phyloP scores from a whole-genome alignment of 192 early-diverging fungal genomes.

The Umbelopsis ramanniana region DNA sequence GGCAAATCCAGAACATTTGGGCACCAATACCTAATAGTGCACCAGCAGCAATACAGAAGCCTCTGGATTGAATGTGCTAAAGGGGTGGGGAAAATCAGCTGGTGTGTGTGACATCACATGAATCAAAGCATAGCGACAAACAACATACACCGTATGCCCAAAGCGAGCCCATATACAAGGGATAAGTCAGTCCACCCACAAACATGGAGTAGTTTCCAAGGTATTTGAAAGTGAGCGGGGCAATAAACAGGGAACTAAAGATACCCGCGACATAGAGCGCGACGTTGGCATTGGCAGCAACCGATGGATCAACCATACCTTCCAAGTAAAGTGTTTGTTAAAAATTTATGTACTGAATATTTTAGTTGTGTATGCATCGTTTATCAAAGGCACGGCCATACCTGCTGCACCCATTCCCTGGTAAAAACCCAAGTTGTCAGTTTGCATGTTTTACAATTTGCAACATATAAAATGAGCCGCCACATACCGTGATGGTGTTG shows the following conservation, averaged over 20 bases:
- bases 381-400: no score
- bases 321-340: background rate
- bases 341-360: background rate
- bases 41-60: conserved; percentile 58
- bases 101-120: background rate
- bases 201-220: conserved; percentile 71
- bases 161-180: conserved; percentile 69
- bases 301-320: conserved; percentile 23
- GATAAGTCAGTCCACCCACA: conserved; percentile 65
- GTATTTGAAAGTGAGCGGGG: conserved; percentile 20
- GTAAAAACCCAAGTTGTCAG: background rate
- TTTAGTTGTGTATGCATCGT: no score
- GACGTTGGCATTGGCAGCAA: conserved; percentile 23
- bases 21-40: conserved; percentile 79
- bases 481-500: conserved; percentile 13
- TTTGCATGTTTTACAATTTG: background rate
- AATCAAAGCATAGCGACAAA: background rate
- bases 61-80: conserved; percentile 50
- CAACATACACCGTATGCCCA: conserved; percentile 20
- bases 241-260: conserved; percentile 6
- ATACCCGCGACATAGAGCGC: conserved; percentile 19
- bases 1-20: conserved; percentile 60
- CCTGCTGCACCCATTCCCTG: conserved; percentile 18
- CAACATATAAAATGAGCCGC: background rate
- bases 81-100: conserved; percentile 48